phyloP scores from a whole-genome alignment of 257 asterid genomes.

The Primulina eburnea region DNA sequence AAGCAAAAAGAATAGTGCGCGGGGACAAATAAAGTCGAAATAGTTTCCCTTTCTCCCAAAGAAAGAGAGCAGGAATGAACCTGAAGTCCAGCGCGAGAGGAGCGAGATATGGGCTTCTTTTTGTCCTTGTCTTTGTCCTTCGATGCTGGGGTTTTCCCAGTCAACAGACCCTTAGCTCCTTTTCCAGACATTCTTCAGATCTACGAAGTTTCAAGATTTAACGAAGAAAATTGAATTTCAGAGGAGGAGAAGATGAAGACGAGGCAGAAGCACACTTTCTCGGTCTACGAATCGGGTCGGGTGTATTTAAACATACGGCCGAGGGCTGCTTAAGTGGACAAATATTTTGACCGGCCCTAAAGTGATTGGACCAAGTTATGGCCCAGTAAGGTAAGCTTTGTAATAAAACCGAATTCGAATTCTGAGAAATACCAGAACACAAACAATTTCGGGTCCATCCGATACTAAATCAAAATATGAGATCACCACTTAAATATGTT shows the following conservation, averaged over 20 bases:
- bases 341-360: too few relatives aligned
- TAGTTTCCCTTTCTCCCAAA: not conserved
- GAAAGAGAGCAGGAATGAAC: slow-evolving; percentile 19
- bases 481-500: too few relatives aligned
- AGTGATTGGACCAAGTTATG: too few relatives aligned
- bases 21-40: not conserved
- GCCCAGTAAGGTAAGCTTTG: too few relatives aligned
- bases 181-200: slow-evolving; percentile 50
- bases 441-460: too few relatives aligned
- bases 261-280: slow-evolving; percentile 11
- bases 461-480: too few relatives aligned
- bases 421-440: too few relatives aligned
- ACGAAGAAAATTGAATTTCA: slow-evolving; percentile 8
- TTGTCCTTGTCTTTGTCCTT: slow-evolving; percentile 55
- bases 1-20: not conserved
- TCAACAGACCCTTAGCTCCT: slow-evolving; percentile 47
- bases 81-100: slow-evolving; percentile 55
- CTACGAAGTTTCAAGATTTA: slow-evolving; percentile 9
- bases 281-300: slow-evolving; percentile 24
- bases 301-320: too few relatives aligned
- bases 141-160: slow-evolving; percentile 45
- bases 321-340: not conserved
- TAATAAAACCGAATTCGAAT: too few relatives aligned
- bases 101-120: slow-evolving; percentile 49
- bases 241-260: slow-evolving; percentile 13